These are phyloP conservation scores for Trichoderma lentiforme DNA, from an alignment of 2,329 filamentous ascomycete genomes.

Conservation along the genomic window DNA sequence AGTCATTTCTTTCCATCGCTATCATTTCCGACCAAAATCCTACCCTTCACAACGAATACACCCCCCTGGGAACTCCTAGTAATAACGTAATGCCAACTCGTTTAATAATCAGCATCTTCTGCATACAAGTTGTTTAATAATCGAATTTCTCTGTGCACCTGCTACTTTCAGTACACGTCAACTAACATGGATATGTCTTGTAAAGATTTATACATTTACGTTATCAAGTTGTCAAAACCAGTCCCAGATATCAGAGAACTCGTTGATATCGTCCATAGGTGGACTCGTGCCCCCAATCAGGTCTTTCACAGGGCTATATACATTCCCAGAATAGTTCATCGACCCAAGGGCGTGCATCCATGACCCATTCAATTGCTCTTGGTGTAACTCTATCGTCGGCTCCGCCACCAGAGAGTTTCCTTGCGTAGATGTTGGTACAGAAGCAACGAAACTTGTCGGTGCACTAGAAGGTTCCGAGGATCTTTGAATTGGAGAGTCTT, in stretches of 20 bases:
- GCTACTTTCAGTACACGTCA: not conserved
- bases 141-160: not conserved
- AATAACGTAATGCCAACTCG: not conserved
- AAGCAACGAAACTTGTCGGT: not conserved
- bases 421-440: not conserved
- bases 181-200: not conserved
- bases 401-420: not conserved
- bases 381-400: not conserved
- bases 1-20: not conserved
- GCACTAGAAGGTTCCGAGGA: not conserved
- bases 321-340: not conserved
- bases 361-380: not conserved
- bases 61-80: not conserved
- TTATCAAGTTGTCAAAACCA: not conserved
- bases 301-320: not conserved
- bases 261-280: not conserved
- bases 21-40: not conserved
- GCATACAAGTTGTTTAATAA: not conserved
- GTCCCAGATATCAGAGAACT: not conserved
- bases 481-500: not conserved
- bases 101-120: not conserved
- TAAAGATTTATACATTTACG: not conserved
- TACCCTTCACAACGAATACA: not conserved
- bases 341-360: not conserved
- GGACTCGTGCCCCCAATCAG: not conserved